Percentiles rank a stretch among this genome's conserved stretches.
Evolutionary conservation across 1,284 basidiomycete genomes (phyloP).

Genomic region (Papiliotrema laurentii): DNA sequence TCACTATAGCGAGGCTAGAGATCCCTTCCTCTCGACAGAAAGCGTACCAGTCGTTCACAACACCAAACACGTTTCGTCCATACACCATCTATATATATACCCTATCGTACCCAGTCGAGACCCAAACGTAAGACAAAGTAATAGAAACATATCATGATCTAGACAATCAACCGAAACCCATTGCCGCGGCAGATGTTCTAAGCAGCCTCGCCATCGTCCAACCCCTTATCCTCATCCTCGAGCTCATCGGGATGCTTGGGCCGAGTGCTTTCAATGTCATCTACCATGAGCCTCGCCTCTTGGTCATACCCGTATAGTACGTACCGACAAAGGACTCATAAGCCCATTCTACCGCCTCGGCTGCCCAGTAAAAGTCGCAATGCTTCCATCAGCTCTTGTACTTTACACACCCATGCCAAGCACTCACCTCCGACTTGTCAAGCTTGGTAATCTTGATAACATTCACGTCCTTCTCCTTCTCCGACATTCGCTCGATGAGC

Average conservation of each 20-base stretch:
- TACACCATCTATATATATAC: too few species aligned
- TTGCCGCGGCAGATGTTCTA: too few species aligned
- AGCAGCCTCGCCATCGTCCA: too few species aligned
- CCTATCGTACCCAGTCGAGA: too few species aligned
- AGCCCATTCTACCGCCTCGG: conserved; percentile 60
- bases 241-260: conserved; percentile 35
- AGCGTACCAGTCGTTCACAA: too few species aligned
- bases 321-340: conserved; percentile 48
- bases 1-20: too few species aligned
- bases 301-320: conserved; percentile 6
- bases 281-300: conserved; percentile 9
- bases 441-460: conserved; percentile 55
- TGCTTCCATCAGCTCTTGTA: conserved; percentile 23
- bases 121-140: too few species aligned
- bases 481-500: conserved; percentile 51
- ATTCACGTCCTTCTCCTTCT: conserved; percentile 52
- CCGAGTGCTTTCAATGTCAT: conserved; percentile 42
- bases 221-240: not conserved
- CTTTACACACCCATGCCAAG: not conserved
- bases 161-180: too few species aligned
- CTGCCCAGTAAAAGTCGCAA: conserved; percentile 55
- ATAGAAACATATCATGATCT: too few species aligned
- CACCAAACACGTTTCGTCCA: too few species aligned
- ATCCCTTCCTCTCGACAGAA: too few species aligned
- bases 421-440: conserved; percentile 51